Evolutionary conservation across 2,329 filamentous ascomycete species (phyloP).

Genomic region (Drechmeria coniospora): DNA sequence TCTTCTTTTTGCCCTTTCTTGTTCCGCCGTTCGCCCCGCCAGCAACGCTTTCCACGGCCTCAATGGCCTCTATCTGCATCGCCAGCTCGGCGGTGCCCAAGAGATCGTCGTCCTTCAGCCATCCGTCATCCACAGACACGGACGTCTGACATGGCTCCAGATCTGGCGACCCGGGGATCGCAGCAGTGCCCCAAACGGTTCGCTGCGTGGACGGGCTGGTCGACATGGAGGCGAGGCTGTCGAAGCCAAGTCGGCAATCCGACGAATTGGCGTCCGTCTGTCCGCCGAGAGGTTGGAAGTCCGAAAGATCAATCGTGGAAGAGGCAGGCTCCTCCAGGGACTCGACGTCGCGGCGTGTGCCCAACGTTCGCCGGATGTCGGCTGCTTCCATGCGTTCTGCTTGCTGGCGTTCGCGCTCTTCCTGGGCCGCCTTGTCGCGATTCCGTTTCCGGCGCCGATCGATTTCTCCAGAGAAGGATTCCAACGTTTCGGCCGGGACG

Average conservation of each 20-base stretch:
- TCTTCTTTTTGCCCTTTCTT: constrained; percentile 47
- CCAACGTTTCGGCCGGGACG: constrained; percentile 59
- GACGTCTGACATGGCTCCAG: constrained; percentile 21
- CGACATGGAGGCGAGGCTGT: constrained; percentile 58
- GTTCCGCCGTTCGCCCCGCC: constrained; percentile 19
- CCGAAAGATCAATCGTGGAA: constrained; percentile 35
- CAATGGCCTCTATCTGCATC: constrained; percentile 40
- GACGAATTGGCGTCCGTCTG: constrained; percentile 37
- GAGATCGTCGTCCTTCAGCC: constrained; percentile 70
- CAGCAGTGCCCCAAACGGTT: constrained; percentile 87
- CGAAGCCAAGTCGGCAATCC: constrained; percentile 45
- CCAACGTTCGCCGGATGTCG: constrained; percentile 39
- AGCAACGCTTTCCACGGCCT: constrained; percentile 19
- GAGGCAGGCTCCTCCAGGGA: constrained; percentile 20
- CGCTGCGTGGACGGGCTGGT: constrained; percentile 62
- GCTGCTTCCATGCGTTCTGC: constrained; percentile 69
- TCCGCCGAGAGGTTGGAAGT: constrained; percentile 48
- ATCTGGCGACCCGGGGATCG: constrained; percentile 44
- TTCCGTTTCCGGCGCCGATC: constrained; percentile 62
- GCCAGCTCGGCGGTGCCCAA: constrained; percentile 45
- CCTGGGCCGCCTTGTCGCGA: constrained; percentile 66
- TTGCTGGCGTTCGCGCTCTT: constrained; percentile 71
- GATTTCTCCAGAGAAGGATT: constrained; percentile 60
- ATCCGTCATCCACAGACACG: constrained; percentile 51
- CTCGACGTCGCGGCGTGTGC: constrained; percentile 23